Evolutionary conservation across 163 green algal genomes (phyloP), one percentile per base, ranked within the genome.

Genomic region (Chlamydomonas reinhardtii): DNA sequence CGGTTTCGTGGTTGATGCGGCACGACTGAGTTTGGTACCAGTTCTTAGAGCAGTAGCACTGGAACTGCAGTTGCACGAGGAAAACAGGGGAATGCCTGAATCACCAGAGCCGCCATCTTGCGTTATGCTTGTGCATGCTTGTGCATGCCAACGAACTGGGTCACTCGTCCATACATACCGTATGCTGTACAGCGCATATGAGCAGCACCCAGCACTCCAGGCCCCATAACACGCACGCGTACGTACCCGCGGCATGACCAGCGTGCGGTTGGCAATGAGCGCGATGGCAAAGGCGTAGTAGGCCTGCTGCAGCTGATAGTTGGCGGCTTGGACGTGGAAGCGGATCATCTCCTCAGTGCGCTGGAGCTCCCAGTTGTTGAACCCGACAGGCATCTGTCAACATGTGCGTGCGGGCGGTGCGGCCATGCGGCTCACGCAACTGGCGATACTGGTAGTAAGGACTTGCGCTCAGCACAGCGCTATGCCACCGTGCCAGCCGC

Each of bases 261-360:
- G 59, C 39, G 80, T 86, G 0, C 80, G 19, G 70, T 86, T 86
- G 35, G 64, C 12, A 5, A 61, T 61, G 25, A 74, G 34, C n/a
- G 80, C 80, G 34, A 76, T 24, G 27, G 70, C 80, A 29, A 86
- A 35, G 3, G 56, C 80, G 35, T 37, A 86, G 71, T 86, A 86
- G 34, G 72, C 37, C 66, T 92, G 89, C 66, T 70, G 62, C 62
- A 70, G 62, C 62, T 70, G 62, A 4, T 17, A 4, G 62, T 70
- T 34, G 78, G 71, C 89, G n/a, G 85, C 71, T 8, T n/a, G 17
- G 9, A 88, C 34, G 77, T 92, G 89, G 76, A 90, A 92, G 54
- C 86, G 85, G 29, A 90, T 82, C 89, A 92, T 92, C 12, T 86
- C 66, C 75, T 92, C 89, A 0, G 89, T 92, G 24, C 48, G 48